Percentiles rank a stretch among this genome's conserved stretches.
phyloP scores from a whole-genome alignment of 805 yeast genomes.

The Metschnikowia sp. region DNA sequence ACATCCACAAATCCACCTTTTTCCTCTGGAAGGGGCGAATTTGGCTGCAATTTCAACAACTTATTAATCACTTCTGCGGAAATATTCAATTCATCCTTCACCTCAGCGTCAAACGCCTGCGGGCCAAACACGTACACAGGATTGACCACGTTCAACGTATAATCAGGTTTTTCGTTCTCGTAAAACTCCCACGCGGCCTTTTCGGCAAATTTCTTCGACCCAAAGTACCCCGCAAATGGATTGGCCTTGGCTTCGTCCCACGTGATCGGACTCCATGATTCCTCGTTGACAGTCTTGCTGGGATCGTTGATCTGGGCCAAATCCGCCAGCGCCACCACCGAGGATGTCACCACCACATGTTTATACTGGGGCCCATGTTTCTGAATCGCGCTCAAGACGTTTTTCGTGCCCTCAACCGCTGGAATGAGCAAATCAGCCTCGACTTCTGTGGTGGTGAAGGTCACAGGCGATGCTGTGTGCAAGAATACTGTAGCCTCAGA shows the following conservation, averaged over 20 bases:
- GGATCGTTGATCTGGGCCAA: conserved; percentile 11
- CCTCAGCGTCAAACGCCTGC: conserved; percentile 39
- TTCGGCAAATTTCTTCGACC: conserved; percentile 9
- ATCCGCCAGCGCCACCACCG: conserved; percentile 10
- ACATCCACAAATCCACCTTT: conserved; percentile 14
- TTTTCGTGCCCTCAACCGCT: conserved; percentile 33
- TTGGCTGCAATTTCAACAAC: conserved; percentile 1
- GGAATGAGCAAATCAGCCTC: conserved; percentile 53
- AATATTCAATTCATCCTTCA: conserved; percentile 21
- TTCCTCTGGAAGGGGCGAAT: not conserved
- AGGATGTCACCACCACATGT: conserved; percentile 8
- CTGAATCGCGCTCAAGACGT: conserved; percentile 36
- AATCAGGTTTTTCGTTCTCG: conserved; percentile 34
- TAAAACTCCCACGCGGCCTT: conserved; percentile 48
- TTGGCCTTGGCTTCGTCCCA: conserved; percentile 35
- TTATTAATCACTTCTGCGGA: conserved; percentile 17
- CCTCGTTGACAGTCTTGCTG: conserved; percentile 1
- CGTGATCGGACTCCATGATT: conserved; percentile 49
- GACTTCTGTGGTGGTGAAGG: conserved; percentile 19
- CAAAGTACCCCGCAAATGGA: not conserved
- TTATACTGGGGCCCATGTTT: conserved; percentile 33
- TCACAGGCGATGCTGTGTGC: conserved; percentile 37
- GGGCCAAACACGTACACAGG: conserved; percentile 54
- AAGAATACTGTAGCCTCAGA: conserved; percentile 26
- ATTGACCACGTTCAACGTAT: conserved; percentile 37